Evolutionary conservation across 2,329 filamentous ascomycete genomes (phyloP).

Genomic region (Xylaria sp.): DNA sequence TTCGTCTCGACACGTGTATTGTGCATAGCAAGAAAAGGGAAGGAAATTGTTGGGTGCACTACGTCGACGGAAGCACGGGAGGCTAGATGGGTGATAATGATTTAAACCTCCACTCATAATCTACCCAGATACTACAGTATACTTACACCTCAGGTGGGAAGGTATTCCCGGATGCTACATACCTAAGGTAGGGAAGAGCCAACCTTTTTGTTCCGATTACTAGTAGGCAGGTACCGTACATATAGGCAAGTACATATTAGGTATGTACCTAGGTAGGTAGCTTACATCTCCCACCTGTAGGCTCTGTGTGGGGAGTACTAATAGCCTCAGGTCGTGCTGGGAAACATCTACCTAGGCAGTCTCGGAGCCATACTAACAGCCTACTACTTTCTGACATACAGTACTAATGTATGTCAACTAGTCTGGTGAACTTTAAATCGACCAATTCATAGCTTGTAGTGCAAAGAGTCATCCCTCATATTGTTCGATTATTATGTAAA

Average conservation of each 20-base stretch:
- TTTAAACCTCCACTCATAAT: background rate
- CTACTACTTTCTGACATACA: background rate
- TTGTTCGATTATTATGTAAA: slow-evolving; percentile 10
- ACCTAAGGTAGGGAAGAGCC: background rate
- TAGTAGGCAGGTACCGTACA: background rate
- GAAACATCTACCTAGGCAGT: background rate
- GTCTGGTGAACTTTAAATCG: background rate
- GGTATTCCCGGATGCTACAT: slow-evolving; percentile 8
- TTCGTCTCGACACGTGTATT: too few species aligned
- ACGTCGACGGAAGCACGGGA: background rate
- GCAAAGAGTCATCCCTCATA: background rate
- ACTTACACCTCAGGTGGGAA: slow-evolving; percentile 2
- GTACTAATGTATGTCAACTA: background rate
- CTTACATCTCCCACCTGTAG: background rate
- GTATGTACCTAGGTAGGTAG: too few species aligned
- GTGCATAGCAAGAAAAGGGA: background rate
- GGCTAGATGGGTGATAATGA: background rate
- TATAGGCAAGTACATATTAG: too few species aligned
- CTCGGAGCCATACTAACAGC: background rate
- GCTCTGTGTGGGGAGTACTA: background rate
- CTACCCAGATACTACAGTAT: background rate
- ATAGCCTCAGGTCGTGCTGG: background rate
- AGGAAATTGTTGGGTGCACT: background rate
- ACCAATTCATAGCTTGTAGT: background rate
- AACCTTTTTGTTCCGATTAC: slow-evolving; percentile 1